These are phyloP conservation scores for Amanita rimosa DNA, from an alignment of 768 basidiomycete species.

Conservation along the genomic window DNA sequence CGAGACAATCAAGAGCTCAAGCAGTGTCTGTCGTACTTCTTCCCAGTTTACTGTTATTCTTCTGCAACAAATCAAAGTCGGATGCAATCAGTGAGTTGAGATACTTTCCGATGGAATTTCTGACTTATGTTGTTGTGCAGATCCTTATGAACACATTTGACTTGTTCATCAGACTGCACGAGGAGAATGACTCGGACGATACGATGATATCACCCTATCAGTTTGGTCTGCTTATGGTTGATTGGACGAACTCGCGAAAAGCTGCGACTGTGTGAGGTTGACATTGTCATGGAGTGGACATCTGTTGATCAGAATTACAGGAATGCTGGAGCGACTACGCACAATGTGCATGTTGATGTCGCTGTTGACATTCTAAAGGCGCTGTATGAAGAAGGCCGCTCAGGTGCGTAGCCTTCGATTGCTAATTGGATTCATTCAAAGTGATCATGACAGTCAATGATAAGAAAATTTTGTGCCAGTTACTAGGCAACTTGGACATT, in stretches of 20 bases:
- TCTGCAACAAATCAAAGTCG: slow-evolving; percentile 57
- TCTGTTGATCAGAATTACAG: slow-evolving; percentile 10
- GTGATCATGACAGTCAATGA: neutral
- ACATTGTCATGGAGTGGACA: neutral
- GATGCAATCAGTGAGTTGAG: slow-evolving; percentile 47
- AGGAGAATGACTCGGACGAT: slow-evolving; percentile 60
- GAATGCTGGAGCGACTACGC: slow-evolving; percentile 9
- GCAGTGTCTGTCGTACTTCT: slow-evolving; percentile 81
- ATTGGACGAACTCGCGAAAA: slow-evolving; percentile 84
- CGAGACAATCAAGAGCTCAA: slow-evolving; percentile 71
- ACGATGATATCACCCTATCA: slow-evolving; percentile 66
- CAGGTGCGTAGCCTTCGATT: neutral
- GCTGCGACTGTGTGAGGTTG: slow-evolving; percentile 32
- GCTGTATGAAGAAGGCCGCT: slow-evolving; percentile 1
- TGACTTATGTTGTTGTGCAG: slow-evolving; percentile 23
- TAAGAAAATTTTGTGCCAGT: neutral
- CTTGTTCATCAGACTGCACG: slow-evolving; percentile 44
- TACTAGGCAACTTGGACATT: slow-evolving; percentile 5
- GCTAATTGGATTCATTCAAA: neutral
- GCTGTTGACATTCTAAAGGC: slow-evolving; percentile 40
- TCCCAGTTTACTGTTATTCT: slow-evolving; percentile 82
- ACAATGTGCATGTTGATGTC: slow-evolving; percentile 42
- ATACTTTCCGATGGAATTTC: neutral
- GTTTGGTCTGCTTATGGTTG: slow-evolving; percentile 66
- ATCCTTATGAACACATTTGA: slow-evolving; percentile 63